phyloP scores from a whole-genome alignment of 805 yeast species.

The Sungouiozyma ichnusensis region DNA sequence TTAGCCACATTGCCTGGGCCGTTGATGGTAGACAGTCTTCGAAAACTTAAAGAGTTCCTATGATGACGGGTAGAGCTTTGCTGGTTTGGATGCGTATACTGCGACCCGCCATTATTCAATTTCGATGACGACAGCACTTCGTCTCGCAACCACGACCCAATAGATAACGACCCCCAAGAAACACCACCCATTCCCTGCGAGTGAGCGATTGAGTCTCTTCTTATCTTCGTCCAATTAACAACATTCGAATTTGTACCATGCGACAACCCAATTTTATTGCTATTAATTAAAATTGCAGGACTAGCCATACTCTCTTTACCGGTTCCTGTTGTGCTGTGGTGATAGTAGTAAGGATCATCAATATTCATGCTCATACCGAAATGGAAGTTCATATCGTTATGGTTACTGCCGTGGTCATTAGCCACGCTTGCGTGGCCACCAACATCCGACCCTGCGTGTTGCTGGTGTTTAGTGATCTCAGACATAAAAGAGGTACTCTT shows the following conservation, averaged over 20 bases:
- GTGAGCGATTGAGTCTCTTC: conserved; percentile 83
- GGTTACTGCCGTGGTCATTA: neutral
- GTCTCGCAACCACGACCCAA: conserved; percentile 93
- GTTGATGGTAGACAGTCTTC: conserved; percentile 10
- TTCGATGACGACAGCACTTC: conserved; percentile 51
- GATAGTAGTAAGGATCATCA: neutral
- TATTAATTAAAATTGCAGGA: neutral
- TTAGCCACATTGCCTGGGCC: neutral
- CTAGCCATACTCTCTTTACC: neutral
- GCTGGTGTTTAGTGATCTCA: neutral
- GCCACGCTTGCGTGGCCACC: neutral
- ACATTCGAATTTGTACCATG: neutral
- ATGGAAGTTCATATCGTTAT: neutral
- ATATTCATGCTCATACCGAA: neutral
- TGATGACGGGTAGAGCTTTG: neutral
- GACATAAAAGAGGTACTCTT: neutral
- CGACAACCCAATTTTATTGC: no score
- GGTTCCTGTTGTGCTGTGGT: neutral
- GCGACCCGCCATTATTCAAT: neutral
- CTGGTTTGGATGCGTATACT: neutral
- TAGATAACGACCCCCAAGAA: conserved; percentile 92
- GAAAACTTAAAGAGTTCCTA: conserved; percentile 5
- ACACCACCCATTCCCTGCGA: conserved; percentile 98
- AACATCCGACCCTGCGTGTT: neutral
- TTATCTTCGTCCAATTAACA: conserved; percentile 3